These are phyloP conservation scores for Phytophthora citricola DNA, from an alignment of 352 stramenopile genomes.

Conservation along the genomic window DNA sequence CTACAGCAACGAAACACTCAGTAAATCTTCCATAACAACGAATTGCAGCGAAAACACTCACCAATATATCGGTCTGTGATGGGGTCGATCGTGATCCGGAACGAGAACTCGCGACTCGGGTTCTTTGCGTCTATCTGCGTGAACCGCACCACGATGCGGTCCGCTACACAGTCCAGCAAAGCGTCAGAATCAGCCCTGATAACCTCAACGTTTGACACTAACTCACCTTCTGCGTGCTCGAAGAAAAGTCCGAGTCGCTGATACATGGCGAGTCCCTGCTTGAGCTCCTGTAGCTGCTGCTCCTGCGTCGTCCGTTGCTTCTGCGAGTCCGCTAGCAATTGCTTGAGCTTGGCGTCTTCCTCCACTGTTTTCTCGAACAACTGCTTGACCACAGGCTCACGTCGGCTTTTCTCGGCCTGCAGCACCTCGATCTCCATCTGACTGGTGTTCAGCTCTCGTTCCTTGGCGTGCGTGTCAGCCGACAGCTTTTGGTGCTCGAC, in stretches of 20 bases:
- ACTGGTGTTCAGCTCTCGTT: conserved; percentile 57
- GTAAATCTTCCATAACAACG: not conserved
- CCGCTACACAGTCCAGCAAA: conserved; percentile 32
- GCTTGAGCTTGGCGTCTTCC: conserved; percentile 65
- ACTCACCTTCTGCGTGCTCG: conserved; percentile 61
- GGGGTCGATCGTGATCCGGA: conserved; percentile 71
- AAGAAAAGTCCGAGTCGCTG: conserved; percentile 74
- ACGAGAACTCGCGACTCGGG: conserved; percentile 70
- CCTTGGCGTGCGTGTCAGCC: conserved; percentile 49
- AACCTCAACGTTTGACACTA: not conserved
- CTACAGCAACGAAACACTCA: conserved; percentile 37
- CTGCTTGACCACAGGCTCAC: conserved; percentile 68
- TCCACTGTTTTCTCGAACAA: conserved; percentile 64
- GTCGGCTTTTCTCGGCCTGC: conserved; percentile 61
- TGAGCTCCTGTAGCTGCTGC: conserved; percentile 66
- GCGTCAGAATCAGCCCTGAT: no score
- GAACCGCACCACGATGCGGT: conserved; percentile 72
- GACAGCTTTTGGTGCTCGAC: conserved; percentile 48
- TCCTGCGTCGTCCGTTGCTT: conserved; percentile 49
- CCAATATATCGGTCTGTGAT: conserved; percentile 68
- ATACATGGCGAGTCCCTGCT: conserved; percentile 72
- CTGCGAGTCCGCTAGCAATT: conserved; percentile 50
- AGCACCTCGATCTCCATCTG: conserved; percentile 78
- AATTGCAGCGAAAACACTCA: conserved; percentile 15
- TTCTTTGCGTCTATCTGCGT: conserved; percentile 73